Conservation (phyloP, 179 eudicot species). For the Heliamphora pulchella region DNA sequence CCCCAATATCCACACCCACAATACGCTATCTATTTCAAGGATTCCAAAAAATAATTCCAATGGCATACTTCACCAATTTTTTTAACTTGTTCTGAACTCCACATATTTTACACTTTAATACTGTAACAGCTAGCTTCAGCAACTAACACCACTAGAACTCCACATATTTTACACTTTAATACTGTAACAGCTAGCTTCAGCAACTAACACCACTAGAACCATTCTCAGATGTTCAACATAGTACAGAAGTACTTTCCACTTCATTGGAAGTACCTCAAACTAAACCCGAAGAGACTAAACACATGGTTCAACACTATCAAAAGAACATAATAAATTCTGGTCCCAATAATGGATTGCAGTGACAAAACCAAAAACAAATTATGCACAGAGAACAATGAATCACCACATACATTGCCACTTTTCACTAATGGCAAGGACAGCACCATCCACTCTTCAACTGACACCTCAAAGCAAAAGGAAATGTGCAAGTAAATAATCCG, state of each 20-base stretch:
- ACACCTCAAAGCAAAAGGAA: slow-evolving; percentile 12
- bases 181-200: neutral
- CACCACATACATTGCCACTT: neutral
- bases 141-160: neutral
- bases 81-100: neutral
- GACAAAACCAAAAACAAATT: neutral
- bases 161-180: neutral
- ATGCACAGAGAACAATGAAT: neutral
- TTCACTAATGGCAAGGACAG: slow-evolving; percentile 4
- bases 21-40: neutral
- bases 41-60: neutral
- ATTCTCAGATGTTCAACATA: slow-evolving; percentile 7
- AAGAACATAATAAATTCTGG: neutral
- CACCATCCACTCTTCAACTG: slow-evolving; percentile 12
- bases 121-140: neutral
- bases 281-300: neutral
- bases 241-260: neutral
- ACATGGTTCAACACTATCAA: neutral
- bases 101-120: neutral
- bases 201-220: neutral
- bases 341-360: neutral
- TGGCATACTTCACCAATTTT: slow-evolving; percentile 1
- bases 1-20: neutral
- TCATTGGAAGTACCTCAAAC: neutral
- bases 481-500: neutral